Evolutionary conservation across 2,329 filamentous ascomycete genomes (phyloP).

Genomic region (Talaromyces amestolkiae): DNA sequence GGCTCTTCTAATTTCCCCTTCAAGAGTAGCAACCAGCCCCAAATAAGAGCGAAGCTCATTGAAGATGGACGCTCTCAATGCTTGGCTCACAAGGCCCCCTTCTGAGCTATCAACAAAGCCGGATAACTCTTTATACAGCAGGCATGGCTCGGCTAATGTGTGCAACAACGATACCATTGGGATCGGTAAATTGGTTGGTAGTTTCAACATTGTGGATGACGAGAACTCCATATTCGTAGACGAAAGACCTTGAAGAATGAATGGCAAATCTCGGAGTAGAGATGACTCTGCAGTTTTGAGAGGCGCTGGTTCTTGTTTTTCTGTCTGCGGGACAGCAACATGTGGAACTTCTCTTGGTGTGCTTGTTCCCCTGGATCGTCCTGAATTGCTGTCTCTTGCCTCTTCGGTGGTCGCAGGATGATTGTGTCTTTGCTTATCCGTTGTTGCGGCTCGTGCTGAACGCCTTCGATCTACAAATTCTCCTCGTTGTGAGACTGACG

Average conservation of each 20-base stretch:
- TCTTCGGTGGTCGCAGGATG: constrained; percentile 21
- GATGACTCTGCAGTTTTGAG: constrained; percentile 63
- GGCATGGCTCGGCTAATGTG: constrained; percentile 83
- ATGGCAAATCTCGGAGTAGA: constrained; percentile 78
- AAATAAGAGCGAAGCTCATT: constrained; percentile 86
- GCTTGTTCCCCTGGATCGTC: constrained; percentile 22
- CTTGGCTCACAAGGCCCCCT: constrained; percentile 85
- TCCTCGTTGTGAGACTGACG: constrained; percentile 40
- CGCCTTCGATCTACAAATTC: constrained; percentile 28
- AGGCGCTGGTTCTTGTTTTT: constrained; percentile 43
- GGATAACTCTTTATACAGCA: constrained; percentile 81
- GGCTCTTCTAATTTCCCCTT: constrained; percentile 84
- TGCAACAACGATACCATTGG: constrained; percentile 85
- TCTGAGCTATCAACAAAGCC: constrained; percentile 78
- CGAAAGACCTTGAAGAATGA: constrained; percentile 87
- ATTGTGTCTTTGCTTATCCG: constrained; percentile 25
- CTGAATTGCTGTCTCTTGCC: constrained; percentile 23
- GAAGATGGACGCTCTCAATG: constrained; percentile 80
- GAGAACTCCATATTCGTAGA: constrained; percentile 79
- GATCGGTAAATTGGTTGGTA: constrained; percentile 76
- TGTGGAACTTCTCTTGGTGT: constrained; percentile 24
- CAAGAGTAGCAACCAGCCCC: constrained; percentile 83
- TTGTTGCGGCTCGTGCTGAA: constrained; percentile 25
- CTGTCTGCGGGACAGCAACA: constrained; percentile 20
- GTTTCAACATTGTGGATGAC: constrained; percentile 64